Percentiles rank a stretch among this genome's conserved stretches.
phyloP scores from a whole-genome alignment of 352 stramenopile genomes.

The Phytophthora litchii region DNA sequence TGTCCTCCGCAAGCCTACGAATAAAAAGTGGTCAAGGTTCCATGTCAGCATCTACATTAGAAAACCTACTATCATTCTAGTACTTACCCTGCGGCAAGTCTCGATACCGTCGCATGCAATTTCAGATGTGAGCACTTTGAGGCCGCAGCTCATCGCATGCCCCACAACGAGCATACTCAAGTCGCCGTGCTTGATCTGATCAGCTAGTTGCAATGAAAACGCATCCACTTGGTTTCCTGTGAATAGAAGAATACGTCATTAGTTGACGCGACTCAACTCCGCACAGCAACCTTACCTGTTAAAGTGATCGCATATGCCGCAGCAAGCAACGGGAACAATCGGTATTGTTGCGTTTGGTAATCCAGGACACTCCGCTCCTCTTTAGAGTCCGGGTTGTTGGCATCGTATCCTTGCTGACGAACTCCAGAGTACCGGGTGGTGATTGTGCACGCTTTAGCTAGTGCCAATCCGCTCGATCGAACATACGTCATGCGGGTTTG shows the following conservation, averaged over 20 bases:
- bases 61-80: background rate
- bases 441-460: constrained; percentile 93
- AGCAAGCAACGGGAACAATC: constrained; percentile 92
- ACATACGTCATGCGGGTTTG: constrained; percentile 77
- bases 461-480: constrained; percentile 42
- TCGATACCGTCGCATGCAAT: constrained; percentile 59
- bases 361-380: constrained; percentile 93
- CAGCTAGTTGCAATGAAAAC: constrained; percentile 49
- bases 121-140: constrained; percentile 66
- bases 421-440: constrained; percentile 94
- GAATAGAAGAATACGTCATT: constrained; percentile 5
- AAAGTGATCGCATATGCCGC: constrained; percentile 91
- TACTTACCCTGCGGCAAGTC: constrained; percentile 47
- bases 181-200: constrained; percentile 51
- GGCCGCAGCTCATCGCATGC: constrained; percentile 66
- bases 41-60: constrained; percentile 1
- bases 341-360: constrained; percentile 96
- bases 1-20: constrained; percentile 92
- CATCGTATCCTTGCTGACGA: constrained; percentile 86
- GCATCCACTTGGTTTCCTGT: constrained; percentile 56
- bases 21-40: background rate
- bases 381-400: constrained; percentile 50
- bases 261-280: background rate
- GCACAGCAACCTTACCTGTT: constrained; percentile 29
- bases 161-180: constrained; percentile 50